phyloP scores from a whole-genome alignment of 228 moss, liverwort and hornwort genomes.

The Sphagnum fallax region DNA sequence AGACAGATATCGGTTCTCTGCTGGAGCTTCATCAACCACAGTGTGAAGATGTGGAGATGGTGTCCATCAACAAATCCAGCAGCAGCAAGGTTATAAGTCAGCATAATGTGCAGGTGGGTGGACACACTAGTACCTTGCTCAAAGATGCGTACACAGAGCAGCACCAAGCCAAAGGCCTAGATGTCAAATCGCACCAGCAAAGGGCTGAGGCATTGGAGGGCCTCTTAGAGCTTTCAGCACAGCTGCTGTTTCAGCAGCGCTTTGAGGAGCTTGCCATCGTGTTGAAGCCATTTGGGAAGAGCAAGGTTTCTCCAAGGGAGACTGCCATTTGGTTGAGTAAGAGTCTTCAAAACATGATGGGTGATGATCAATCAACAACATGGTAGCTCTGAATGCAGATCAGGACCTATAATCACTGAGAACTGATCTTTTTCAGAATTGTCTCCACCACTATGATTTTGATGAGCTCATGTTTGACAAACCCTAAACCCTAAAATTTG shows the following conservation, averaged over 20 bases:
- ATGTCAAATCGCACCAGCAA: constrained; percentile 43
- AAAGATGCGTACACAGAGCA: neutral
- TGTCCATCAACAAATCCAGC: neutral
- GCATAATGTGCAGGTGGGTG: neutral
- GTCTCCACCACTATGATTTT: too few species aligned
- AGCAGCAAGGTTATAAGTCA: neutral
- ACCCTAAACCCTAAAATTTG: too few species aligned
- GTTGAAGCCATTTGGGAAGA: constrained; percentile 49
- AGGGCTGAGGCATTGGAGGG: constrained; percentile 55
- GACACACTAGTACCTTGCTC: neutral
- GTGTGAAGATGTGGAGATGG: constrained; percentile 20
- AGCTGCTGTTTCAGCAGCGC: constrained; percentile 47
- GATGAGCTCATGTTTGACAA: too few species aligned
- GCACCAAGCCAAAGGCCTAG: constrained; percentile 24
- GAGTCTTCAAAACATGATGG: constrained; percentile 56
- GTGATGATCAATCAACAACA: constrained; percentile 35
- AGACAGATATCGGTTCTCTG: constrained; percentile 43
- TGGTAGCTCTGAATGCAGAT: constrained; percentile 10
- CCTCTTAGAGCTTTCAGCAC: constrained; percentile 49
- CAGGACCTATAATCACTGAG: too few species aligned
- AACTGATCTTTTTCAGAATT: too few species aligned
- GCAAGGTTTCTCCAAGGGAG: constrained; percentile 54
- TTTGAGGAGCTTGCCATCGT: constrained; percentile 54
- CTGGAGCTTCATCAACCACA: constrained; percentile 30
- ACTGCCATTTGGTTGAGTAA: constrained; percentile 61